Conservation (phyloP, 2,329 filamentous ascomycete genomes). For the Colletotrichum incanum region DNA sequence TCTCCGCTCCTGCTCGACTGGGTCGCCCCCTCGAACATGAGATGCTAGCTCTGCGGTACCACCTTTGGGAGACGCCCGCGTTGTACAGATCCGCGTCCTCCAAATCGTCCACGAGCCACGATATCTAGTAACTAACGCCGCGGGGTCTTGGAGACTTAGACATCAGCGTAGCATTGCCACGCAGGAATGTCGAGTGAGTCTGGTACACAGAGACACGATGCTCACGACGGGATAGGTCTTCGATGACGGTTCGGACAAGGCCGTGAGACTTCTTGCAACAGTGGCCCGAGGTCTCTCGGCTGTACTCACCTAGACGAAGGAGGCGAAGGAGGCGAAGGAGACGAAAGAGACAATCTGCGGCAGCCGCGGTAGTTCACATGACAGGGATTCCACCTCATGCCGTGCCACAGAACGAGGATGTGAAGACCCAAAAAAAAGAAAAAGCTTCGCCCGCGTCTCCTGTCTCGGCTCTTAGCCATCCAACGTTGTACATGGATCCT, state of each 20-base stretch:
- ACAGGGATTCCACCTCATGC: slow-evolving; percentile 1
- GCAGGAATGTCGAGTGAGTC: not conserved
- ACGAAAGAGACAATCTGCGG: slow-evolving; percentile 30
- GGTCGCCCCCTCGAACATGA: not conserved
- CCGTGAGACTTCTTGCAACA: not conserved
- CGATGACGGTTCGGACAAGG: not conserved
- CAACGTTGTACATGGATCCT: not conserved
- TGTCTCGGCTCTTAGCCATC: slow-evolving; percentile 1
- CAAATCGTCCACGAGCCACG: slow-evolving; percentile 6
- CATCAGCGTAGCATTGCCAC: not conserved
- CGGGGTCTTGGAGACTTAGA: not conserved
- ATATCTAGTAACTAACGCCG: not conserved
- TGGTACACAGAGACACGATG: slow-evolving; percentile 1
- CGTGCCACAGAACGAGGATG: not conserved
- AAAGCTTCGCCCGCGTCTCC: not conserved
- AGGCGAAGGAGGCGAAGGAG: slow-evolving; percentile 10
- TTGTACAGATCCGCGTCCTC: slow-evolving; percentile 19
- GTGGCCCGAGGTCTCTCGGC: not conserved
- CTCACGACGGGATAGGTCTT: not conserved
- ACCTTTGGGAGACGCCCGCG: slow-evolving; percentile 1
- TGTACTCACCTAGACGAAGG: not conserved
- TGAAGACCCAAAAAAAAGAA: slow-evolving; percentile 13
- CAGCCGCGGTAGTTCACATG: slow-evolving; percentile 19
- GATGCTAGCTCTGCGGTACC: slow-evolving; percentile 1
- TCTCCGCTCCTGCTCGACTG: not conserved